Evolutionary conservation across 2,329 filamentous ascomycete species (phyloP).

Genomic region (Sporothrix phasma): DNA sequence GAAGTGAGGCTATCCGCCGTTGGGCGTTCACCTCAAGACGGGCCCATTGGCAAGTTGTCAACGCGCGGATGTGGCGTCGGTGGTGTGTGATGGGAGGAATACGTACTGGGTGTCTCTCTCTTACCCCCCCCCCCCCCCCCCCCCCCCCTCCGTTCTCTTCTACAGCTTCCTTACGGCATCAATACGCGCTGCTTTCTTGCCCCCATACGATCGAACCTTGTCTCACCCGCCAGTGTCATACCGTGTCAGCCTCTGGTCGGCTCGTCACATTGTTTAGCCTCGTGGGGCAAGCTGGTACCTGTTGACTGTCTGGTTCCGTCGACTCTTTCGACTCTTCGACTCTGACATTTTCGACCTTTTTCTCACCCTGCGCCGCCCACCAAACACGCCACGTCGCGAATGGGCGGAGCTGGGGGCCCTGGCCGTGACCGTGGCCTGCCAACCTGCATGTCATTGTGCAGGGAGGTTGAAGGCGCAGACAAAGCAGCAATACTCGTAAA

Average conservation of each 20-base stretch:
- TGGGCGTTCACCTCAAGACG: too few relatives aligned
- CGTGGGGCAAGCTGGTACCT: neutral
- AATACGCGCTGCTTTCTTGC: too few relatives aligned
- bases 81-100: neutral
- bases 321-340: neutral
- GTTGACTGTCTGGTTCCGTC: neutral
- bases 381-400: neutral
- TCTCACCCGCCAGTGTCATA: neutral
- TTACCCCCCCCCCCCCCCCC: too few relatives aligned
- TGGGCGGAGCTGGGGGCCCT: neutral
- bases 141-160: too few relatives aligned
- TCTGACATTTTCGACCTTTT: neutral
- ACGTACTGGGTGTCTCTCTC: neutral
- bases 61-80: neutral
- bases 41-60: too few relatives aligned
- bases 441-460: slow-evolving; percentile 1
- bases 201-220: too few relatives aligned
- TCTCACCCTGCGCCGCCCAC: neutral
- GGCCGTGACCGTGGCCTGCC: neutral
- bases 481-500: neutral
- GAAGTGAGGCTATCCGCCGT: too few relatives aligned
- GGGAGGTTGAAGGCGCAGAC: neutral
- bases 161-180: too few relatives aligned
- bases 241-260: neutral
- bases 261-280: neutral